Evolutionary conservation across 1,139 yeast species (phyloP), one percentile per base, ranked within the genome.

Genomic region (Taphrina pruni): DNA sequence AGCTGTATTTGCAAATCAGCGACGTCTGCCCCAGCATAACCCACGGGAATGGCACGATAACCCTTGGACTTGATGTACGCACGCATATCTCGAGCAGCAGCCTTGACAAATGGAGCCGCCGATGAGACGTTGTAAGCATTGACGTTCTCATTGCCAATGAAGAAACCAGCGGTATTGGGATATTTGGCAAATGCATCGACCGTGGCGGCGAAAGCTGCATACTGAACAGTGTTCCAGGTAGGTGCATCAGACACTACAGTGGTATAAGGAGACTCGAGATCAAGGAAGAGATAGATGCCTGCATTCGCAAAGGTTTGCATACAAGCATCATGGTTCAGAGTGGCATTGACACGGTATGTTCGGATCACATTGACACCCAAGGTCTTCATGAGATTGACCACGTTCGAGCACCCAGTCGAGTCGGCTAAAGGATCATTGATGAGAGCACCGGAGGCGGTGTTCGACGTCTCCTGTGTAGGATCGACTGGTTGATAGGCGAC

Each of bases 1-100:
- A 92, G 81, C 0, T 97, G 84, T 14, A 85, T 85, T 73, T 99
- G 83, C 77, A 85, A 90, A 70, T 83, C 80, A 72, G 90, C 82
- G 76, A 91, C 97, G 78, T 94, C 99, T 1, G 97, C 98, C 0
- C 98, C 97, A 0, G 97, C 89, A 78, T 94, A 94, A 0, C 99
- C 98, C 46, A 94, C 94, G 0, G 98, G 98, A 39, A 94, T 86
- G 12, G 78, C 77, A 72, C 98, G 83, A 20, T 86, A 84, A 1
- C 87, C 79, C 75, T 90, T 85, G 36, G 77, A 74, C 35, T 79
- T 76, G 70, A 92, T 86, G 77, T 89, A 94, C 57, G 80, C 78
- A 77, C 93, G 93, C 80, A 92, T 83, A 79, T 93, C 97, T 66
- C 95, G 83, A 17, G 90, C 83, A 50, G 92, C 83, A 0, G 92